phyloP scores from a whole-genome alignment of 768 basidiomycete genomes.

The Boletales sp. region DNA sequence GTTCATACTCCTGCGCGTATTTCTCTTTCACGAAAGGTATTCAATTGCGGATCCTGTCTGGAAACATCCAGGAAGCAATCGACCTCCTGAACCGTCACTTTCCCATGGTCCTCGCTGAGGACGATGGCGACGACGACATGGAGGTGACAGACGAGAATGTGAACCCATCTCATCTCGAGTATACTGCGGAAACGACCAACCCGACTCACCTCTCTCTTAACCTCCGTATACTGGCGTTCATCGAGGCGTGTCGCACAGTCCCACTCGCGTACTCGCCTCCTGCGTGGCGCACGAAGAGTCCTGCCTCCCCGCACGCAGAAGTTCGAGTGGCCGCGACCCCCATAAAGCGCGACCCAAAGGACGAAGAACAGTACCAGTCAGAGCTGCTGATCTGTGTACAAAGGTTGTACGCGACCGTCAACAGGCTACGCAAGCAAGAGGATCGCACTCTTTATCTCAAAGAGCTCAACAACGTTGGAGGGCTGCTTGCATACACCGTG shows the following conservation, averaged over 20 bases:
- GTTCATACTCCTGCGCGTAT: neutral
- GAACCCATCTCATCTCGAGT: conserved; percentile 39
- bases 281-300: conserved; percentile 6
- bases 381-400: conserved; percentile 55
- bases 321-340: conserved; percentile 4
- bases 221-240: conserved; percentile 82
- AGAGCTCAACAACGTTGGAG: conserved; percentile 72
- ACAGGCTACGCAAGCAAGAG: conserved; percentile 47
- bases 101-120: conserved; percentile 57
- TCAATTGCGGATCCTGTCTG: conserved; percentile 63
- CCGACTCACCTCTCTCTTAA: conserved; percentile 80
- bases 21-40: conserved; percentile 49
- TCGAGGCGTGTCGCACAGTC: conserved; percentile 75
- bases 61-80: conserved; percentile 71
- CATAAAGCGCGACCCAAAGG: conserved; percentile 19
- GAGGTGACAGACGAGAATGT: conserved; percentile 20
- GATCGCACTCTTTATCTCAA: conserved; percentile 61
- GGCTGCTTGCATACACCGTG: conserved; percentile 77
- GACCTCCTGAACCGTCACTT: conserved; percentile 67
- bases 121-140: conserved; percentile 10
- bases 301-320: conserved; percentile 8
- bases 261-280: conserved; percentile 48
- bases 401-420: conserved; percentile 63
- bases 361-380: conserved; percentile 41
- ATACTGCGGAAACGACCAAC: conserved; percentile 58